Evolutionary conservation across 768 basidiomycete genomes (phyloP).

Genomic region (Mycena haematopus): DNA sequence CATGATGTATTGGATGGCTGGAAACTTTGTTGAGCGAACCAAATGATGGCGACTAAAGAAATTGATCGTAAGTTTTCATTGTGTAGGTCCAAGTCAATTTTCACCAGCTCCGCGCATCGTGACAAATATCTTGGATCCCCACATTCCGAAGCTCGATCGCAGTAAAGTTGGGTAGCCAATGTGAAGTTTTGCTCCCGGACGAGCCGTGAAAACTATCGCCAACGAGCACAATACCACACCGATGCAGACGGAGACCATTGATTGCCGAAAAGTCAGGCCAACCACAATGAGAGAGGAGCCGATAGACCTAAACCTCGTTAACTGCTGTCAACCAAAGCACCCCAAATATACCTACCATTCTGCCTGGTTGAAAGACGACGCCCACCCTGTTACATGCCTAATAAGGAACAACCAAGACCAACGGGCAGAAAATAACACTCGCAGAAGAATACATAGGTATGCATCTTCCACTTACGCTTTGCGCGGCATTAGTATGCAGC

Average conservation of each 20-base stretch:
- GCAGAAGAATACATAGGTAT: slow-evolving; percentile 31
- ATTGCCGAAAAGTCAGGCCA: slow-evolving; percentile 33
- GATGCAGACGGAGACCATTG: slow-evolving; percentile 32
- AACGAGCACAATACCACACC: slow-evolving; percentile 29
- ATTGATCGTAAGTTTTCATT: too few species aligned
- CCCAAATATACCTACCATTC: slow-evolving; percentile 23
- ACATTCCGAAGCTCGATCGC: slow-evolving; percentile 32
- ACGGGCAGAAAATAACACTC: neutral
- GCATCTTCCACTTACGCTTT: slow-evolving; percentile 29
- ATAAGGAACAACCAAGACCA: neutral
- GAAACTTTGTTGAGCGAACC: neutral
- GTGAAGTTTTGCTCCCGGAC: slow-evolving; percentile 31
- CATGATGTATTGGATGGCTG: too few species aligned
- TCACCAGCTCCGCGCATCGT: slow-evolving; percentile 29
- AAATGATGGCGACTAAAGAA: slow-evolving; percentile 34
- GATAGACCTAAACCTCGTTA: slow-evolving; percentile 23
- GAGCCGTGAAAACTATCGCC: slow-evolving; percentile 30
- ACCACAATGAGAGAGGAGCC: slow-evolving; percentile 33
- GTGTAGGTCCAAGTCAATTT: too few species aligned
- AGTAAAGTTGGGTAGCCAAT: slow-evolving; percentile 33
- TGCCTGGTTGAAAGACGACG: slow-evolving; percentile 29
- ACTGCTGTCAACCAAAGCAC: neutral
- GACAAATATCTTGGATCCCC: slow-evolving; percentile 33
- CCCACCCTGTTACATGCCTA: slow-evolving; percentile 22
- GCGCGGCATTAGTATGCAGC: neutral